Evolutionary conservation across 805 yeast species (phyloP).

Genomic region (Metschnikowia orientalis): DNA sequence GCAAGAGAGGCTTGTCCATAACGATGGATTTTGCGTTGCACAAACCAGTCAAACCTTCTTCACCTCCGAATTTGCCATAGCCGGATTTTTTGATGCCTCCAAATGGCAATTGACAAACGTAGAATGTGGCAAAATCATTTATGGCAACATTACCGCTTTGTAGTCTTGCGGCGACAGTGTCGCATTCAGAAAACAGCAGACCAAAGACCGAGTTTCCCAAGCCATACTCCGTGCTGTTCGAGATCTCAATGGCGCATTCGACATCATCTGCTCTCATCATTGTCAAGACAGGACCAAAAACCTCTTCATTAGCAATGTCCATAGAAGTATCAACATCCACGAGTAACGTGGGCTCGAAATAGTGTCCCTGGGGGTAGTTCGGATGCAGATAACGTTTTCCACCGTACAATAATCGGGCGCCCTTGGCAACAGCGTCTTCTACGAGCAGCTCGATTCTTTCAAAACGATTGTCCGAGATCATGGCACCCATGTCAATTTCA

Average conservation of each 20-base stretch:
- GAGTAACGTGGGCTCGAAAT: conserved; percentile 84
- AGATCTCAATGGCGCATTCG: conserved; percentile 66
- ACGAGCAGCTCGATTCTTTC: conserved; percentile 62
- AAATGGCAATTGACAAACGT: conserved; percentile 93
- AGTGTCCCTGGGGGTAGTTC: conserved; percentile 92
- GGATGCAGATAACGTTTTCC: conserved; percentile 83
- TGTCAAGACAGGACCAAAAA: conserved; percentile 88
- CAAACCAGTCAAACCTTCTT: conserved; percentile 88
- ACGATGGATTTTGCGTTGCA: conserved; percentile 86
- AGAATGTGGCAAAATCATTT: conserved; percentile 95
- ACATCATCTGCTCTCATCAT: conserved; percentile 66
- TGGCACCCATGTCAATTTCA: conserved; percentile 94
- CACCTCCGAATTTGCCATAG: conserved; percentile 97
- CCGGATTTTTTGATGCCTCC: conserved; percentile 95
- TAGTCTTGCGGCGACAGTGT: conserved; percentile 57
- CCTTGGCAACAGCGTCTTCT: conserved; percentile 66
- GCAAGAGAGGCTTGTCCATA: conserved; percentile 71
- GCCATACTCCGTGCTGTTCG: conserved; percentile 85
- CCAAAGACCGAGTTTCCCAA: conserved; percentile 92
- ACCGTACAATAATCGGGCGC: conserved; percentile 79
- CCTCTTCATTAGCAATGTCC: conserved; percentile 84
- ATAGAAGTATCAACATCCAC: conserved; percentile 71
- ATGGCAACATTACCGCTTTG: conserved; percentile 91
- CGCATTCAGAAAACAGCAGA: conserved; percentile 49
- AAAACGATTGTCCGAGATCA: conserved; percentile 77